Conservation (phyloP, 2,329 filamentous ascomycete species). For the Trichoderma sp. region DNA sequence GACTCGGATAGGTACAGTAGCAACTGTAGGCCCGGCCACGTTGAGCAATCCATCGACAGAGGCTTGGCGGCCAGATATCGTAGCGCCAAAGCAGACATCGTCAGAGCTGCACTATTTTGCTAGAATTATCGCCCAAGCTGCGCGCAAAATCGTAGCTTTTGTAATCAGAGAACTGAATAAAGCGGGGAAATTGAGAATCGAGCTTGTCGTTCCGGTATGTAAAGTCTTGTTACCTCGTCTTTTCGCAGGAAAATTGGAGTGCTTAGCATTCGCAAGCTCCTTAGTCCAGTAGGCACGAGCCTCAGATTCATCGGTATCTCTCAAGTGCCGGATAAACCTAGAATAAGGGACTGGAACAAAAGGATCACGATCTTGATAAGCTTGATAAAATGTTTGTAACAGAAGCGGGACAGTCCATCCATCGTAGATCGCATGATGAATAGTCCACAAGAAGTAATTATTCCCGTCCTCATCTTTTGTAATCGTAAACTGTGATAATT, state of each 20-base stretch:
- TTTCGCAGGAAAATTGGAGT: background rate
- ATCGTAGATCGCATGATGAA: slow-evolving; percentile 16
- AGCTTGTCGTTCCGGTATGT: background rate
- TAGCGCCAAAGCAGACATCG: slow-evolving; percentile 19
- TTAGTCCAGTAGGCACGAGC: slow-evolving; percentile 13
- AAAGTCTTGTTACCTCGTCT: background rate
- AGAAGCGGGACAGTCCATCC: slow-evolving; percentile 6
- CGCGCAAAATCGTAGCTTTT: slow-evolving; percentile 1
- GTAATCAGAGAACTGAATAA: background rate
- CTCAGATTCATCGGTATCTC: background rate
- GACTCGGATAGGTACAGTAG: slow-evolving; percentile 27
- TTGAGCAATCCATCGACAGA: background rate
- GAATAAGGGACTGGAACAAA: slow-evolving; percentile 5
- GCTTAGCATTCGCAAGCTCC: slow-evolving; percentile 1
- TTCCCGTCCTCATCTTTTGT: background rate
- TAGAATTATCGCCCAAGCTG: slow-evolving; percentile 20
- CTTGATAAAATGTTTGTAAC: background rate
- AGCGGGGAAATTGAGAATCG: background rate
- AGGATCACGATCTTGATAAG: background rate
- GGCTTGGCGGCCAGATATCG: slow-evolving; percentile 11
- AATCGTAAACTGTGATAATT: background rate
- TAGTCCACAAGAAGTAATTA: slow-evolving; percentile 3
- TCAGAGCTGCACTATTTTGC: slow-evolving; percentile 4
- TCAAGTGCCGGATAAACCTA: background rate
- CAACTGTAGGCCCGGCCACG: slow-evolving; percentile 25